phyloP scores from a whole-genome alignment of 257 asterid species.

The Plantago major region DNA sequence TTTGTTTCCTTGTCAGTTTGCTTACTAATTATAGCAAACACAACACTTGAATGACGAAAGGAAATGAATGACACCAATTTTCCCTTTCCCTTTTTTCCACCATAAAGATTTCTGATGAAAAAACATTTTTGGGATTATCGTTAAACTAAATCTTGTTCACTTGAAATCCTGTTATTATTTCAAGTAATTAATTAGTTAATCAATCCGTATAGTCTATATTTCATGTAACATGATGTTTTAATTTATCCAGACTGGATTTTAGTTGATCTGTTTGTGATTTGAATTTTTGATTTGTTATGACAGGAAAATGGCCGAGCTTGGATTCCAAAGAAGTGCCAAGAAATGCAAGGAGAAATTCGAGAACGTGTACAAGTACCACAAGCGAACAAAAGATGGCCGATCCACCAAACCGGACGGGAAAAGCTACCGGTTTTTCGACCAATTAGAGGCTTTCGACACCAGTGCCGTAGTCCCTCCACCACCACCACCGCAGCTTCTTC shows the following conservation, averaged over 20 bases:
- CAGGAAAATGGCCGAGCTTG: slow-evolving; percentile 98
- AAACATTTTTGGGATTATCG: no score
- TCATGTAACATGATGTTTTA: no score
- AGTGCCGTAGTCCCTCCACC: slow-evolving; percentile 36
- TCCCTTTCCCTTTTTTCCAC: no score
- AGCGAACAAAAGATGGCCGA: slow-evolving; percentile 85
- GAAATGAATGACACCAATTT: no score
- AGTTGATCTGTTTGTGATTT: slow-evolving; percentile 10
- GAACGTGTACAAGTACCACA: slow-evolving; percentile 87
- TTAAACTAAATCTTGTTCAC: no score
- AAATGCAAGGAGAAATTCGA: slow-evolving; percentile 96
- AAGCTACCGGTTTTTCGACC: slow-evolving; percentile 79
- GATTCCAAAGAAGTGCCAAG: slow-evolving; percentile 69
- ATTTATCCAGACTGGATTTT: not conserved
- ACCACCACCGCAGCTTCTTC: slow-evolving; percentile 26
- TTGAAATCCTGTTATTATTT: no score
- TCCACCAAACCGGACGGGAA: slow-evolving; percentile 82
- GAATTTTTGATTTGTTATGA: not conserved
- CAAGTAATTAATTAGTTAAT: no score
- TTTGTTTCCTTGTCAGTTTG: no score
- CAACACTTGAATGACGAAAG: no score
- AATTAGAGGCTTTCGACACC: slow-evolving; percentile 67
- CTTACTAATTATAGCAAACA: no score
- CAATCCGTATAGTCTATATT: no score
- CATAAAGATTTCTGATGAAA: no score